Base-by-base conservation (phyloP, 78 protist genomes). In the Monosiga brevicollis region DNA sequence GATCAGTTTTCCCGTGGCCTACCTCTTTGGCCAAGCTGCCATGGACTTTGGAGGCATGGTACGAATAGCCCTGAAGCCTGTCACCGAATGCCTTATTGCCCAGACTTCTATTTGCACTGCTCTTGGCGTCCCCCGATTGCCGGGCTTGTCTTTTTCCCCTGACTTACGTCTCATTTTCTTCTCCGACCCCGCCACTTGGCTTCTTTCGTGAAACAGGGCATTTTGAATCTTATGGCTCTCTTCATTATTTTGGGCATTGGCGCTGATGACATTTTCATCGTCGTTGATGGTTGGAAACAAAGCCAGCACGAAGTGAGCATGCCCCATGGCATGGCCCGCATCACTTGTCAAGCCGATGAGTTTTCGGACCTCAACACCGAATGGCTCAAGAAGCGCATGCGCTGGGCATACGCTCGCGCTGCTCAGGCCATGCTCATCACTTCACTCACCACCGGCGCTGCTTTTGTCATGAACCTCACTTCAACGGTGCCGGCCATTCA, bases 251-350 rank as follows among this genome's bases (percentile, higher is more conserved):
- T 86, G 34, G 89, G 76, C 40, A 82, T 86, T 32, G 89, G 89
- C 35, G 80, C 86, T 9, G 89, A 86, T n/a, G 89, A 86, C 77
- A 39, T 82, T 22, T 86, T 86, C 37, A 49, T 86, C 39, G 73
- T 86, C 49, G 2, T 86, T n/a, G 89, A 86, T 37, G 80, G 83
- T 2, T 86, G 86, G 86, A 79, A 32, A 42, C 89, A 86, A 74
- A 29, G 85, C 2, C 42, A 26, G 70, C 32, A 32, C 29, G 62
- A 49, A 49, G 62, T 49, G 62, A 6, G 15, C 62, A 49, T 49
- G 62, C 62, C 15, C 34, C 76, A 79, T 42, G 49, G 23, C 54
- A 55, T 22, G 35, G 36, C 72, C 39, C 55, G 41, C 34, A 42
- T 22, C 26, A 38, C 29, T 6, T 25, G 76, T 81, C 39, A 15